Evolutionary conservation across 2,329 filamentous ascomycete genomes (phyloP).

Genomic region (Colletotrichum spinosum): DNA sequence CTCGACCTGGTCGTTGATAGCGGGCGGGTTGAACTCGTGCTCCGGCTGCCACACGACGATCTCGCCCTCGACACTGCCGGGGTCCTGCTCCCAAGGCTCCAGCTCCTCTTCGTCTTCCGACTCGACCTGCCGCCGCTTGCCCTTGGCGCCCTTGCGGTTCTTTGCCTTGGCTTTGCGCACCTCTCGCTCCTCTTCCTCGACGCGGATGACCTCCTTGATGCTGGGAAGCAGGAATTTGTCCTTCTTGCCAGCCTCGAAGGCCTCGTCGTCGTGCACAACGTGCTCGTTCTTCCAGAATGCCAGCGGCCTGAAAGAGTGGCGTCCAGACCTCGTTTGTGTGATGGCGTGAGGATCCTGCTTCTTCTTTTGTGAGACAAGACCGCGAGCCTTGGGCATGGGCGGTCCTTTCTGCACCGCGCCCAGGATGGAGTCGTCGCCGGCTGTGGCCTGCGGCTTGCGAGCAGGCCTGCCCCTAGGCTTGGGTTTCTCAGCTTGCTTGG

Average conservation of each 20-base stretch:
- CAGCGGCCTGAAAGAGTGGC: conserved; percentile 81
- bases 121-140: conserved; percentile 48
- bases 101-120: conserved; percentile 64
- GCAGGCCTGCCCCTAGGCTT: conserved; percentile 45
- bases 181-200: conserved; percentile 68
- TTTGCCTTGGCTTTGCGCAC: conserved; percentile 39
- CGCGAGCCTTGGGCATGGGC: conserved; percentile 66
- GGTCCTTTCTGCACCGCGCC: conserved; percentile 64
- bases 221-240: conserved; percentile 70
- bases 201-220: conserved; percentile 82
- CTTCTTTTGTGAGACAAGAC: conserved; percentile 64
- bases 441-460: conserved; percentile 52
- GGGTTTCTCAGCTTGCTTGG: conserved; percentile 38
- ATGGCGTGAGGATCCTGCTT: conserved; percentile 62
- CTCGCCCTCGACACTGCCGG: conserved; percentile 72
- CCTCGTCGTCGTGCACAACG: conserved; percentile 74
- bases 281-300: conserved; percentile 90
- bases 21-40: conserved; percentile 64
- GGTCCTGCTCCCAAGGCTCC: conserved; percentile 79
- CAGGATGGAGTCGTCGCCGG: conserved; percentile 59
- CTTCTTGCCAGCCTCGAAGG: conserved; percentile 52
- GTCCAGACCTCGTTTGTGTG: conserved; percentile 77
- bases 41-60: conserved; percentile 73
- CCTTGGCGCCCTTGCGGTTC: conserved; percentile 41
- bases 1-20: conserved; percentile 62